These are phyloP conservation scores for Calonectria pteridis DNA, from an alignment of 2,329 filamentous ascomycete genomes.

Conservation along the genomic window DNA sequence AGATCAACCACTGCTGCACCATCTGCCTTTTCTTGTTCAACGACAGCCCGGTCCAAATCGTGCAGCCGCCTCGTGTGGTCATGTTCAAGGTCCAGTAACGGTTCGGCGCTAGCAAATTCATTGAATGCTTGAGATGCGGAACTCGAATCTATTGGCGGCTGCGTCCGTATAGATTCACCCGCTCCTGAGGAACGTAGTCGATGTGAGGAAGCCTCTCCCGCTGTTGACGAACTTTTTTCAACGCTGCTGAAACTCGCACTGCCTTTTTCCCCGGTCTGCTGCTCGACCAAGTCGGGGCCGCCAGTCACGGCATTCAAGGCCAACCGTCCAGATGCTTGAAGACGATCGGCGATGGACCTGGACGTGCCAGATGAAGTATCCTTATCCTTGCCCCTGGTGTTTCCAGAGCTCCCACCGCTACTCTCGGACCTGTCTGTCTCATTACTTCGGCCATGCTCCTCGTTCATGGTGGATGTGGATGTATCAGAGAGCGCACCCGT, in stretches of 20 bases:
- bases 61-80: background rate
- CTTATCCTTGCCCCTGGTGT: constrained; percentile 36
- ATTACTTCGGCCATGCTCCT: constrained; percentile 20
- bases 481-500: background rate
- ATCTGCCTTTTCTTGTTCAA: constrained; percentile 48
- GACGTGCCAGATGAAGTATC: constrained; percentile 30
- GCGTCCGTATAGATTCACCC: constrained; percentile 34
- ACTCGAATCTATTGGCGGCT: constrained; percentile 39
- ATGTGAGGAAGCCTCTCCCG: constrained; percentile 39
- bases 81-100: constrained; percentile 26
- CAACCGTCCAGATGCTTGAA: constrained; percentile 45
- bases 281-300: constrained; percentile 31
- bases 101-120: constrained; percentile 38
- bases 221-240: constrained; percentile 27
- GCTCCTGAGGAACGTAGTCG: constrained; percentile 30
- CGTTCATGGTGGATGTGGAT: constrained; percentile 10
- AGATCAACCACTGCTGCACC: constrained; percentile 56
- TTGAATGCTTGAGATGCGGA: constrained; percentile 48
- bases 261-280: constrained; percentile 37
- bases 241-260: constrained; percentile 28
- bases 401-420: constrained; percentile 4
- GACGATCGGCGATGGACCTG: constrained; percentile 36
- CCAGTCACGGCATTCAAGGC: constrained; percentile 42
- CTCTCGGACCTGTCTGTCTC: constrained; percentile 1
- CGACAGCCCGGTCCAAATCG: constrained; percentile 11